phyloP scores from a whole-genome alignment of 257 asterid genomes.

The Gentiana straminea region DNA sequence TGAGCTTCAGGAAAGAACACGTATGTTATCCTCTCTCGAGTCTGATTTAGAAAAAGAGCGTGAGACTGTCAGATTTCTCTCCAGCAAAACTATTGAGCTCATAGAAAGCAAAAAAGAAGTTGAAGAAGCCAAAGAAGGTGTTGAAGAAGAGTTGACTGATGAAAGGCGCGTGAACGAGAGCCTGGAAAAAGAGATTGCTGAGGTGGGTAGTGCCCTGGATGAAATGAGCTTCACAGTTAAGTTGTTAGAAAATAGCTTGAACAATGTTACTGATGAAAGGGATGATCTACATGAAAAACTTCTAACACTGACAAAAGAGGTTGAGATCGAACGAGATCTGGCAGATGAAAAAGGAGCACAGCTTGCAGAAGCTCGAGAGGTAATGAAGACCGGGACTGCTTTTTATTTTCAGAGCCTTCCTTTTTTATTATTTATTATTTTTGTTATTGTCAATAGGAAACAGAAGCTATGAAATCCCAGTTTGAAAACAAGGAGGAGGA shows the following conservation, averaged over 20 bases:
- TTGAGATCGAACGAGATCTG: conserved; percentile 46
- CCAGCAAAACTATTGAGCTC: conserved; percentile 42
- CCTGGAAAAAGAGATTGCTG: conserved; percentile 55
- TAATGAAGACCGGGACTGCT: conserved; percentile 17
- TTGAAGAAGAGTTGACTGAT: conserved; percentile 50
- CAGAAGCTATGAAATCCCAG: conserved; percentile 35
- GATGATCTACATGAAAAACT: conserved; percentile 42
- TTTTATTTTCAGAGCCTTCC: background rate
- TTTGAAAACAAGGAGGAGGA: conserved; percentile 85
- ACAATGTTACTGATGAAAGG: conserved; percentile 30
- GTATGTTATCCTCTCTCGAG: conserved; percentile 47
- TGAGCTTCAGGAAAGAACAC: conserved; percentile 46
- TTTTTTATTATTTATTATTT: background rate
- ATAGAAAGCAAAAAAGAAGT: conserved; percentile 34
- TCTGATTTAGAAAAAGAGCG: conserved; percentile 31
- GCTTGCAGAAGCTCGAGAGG: conserved; percentile 80
- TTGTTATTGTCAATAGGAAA: conserved; percentile 30
- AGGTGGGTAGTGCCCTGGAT: conserved; percentile 46
- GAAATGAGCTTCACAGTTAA: conserved; percentile 48
- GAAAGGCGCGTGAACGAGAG: conserved; percentile 33
- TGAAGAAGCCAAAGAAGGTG: conserved; percentile 31
- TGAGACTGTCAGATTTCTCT: conserved; percentile 33
- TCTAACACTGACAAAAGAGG: conserved; percentile 39
- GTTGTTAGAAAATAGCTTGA: conserved; percentile 49
- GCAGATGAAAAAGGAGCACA: conserved; percentile 65